Conservation (phyloP, 2,329 filamentous ascomycete species). For the Metarhizium rileyi region DNA sequence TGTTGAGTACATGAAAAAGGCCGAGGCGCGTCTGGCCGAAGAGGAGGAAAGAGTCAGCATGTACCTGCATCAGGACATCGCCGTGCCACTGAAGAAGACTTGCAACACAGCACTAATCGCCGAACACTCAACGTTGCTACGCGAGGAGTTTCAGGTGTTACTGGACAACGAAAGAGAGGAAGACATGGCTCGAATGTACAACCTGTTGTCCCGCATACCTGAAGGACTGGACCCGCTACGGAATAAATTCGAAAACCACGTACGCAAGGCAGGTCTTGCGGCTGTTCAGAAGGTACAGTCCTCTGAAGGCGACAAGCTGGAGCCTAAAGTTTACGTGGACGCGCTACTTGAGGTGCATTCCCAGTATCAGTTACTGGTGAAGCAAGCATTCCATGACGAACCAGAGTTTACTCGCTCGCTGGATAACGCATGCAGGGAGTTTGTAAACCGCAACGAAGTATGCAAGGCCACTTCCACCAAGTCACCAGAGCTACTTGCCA, state of each 20-base stretch:
- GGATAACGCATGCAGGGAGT: constrained; percentile 95
- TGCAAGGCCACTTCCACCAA: constrained; percentile 91
- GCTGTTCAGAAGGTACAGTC: constrained; percentile 87
- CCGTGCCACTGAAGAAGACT: constrained; percentile 69
- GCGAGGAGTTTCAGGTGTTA: constrained; percentile 91
- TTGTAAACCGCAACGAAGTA: constrained; percentile 94
- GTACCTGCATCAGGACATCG: constrained; percentile 87
- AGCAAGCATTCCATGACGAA: constrained; percentile 87
- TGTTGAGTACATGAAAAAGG: constrained; percentile 99
- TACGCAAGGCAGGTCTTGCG: constrained; percentile 76
- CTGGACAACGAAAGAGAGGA: constrained; percentile 91
- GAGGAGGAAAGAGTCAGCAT: constrained; percentile 90
- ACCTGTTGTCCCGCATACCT: constrained; percentile 75
- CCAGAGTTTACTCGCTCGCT: constrained; percentile 93
- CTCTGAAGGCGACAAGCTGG: constrained; percentile 76
- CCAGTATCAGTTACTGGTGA: constrained; percentile 84
- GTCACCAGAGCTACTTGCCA: constrained; percentile 88
- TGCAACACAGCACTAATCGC: constrained; percentile 87
- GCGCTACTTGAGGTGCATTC: constrained; percentile 89
- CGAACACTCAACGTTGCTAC: constrained; percentile 73
- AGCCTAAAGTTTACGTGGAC: constrained; percentile 95
- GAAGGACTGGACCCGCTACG: constrained; percentile 86
- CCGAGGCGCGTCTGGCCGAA: constrained; percentile 77
- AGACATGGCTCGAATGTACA: constrained; percentile 95
- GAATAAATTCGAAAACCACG: constrained; percentile 81